Conservation (phyloP, 1,139 yeast genomes). For the Geotrichum phurueaensis region DNA sequence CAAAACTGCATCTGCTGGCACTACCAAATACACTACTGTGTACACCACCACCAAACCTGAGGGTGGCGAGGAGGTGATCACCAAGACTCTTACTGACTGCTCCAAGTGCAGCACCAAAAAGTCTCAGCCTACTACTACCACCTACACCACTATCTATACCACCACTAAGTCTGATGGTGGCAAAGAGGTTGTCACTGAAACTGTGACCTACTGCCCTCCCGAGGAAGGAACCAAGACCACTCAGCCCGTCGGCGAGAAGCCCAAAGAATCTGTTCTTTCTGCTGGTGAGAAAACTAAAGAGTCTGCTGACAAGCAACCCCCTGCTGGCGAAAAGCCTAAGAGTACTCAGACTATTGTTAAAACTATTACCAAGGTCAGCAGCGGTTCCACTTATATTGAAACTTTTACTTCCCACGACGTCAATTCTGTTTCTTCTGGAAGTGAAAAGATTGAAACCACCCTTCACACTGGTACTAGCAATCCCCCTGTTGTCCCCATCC, state of each 20-base stretch:
- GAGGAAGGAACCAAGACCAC: not conserved
- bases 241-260: not conserved
- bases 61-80: not conserved
- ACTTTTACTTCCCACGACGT: not conserved
- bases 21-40: not conserved
- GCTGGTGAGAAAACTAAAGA: not conserved
- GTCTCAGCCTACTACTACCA: not conserved
- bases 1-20: not conserved
- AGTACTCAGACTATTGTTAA: not conserved
- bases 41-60: not conserved
- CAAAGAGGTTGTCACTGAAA: not conserved
- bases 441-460: not conserved
- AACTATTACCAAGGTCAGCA: not conserved
- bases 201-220: not conserved
- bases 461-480: not conserved
- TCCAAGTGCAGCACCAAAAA: not conserved
- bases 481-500: not conserved
- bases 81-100: slow-evolving; percentile 2
- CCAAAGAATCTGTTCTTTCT: not conserved
- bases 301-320: not conserved
- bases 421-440: not conserved
- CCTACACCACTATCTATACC: not conserved
- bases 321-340: not conserved
- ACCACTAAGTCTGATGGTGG: slow-evolving; percentile 1
- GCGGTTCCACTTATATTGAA: not conserved